A percentile compares a stretch with the other conserved stretches of the same genome.
Conservation (phyloP, 2,329 filamentous ascomycete species). For the Alternaria ventricosa region DNA sequence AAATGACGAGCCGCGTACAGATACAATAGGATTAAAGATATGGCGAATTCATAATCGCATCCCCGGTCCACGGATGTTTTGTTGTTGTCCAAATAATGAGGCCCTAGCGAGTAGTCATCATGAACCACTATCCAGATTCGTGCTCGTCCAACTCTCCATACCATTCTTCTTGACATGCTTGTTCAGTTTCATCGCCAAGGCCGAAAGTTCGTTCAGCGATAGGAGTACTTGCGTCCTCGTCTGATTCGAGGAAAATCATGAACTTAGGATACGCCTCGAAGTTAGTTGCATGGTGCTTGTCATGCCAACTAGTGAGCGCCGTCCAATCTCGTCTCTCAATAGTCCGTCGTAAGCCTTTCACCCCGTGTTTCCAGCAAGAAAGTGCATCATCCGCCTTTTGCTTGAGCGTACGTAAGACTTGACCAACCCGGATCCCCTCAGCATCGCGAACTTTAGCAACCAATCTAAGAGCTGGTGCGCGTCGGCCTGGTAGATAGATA, state of each 20-base stretch:
- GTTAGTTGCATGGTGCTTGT: background rate
- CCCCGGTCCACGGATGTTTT: background rate
- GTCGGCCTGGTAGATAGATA: background rate
- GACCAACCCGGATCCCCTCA: background rate
- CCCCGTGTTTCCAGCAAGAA: background rate
- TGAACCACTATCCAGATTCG: background rate
- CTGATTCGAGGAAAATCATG: background rate
- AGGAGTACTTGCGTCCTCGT: no score
- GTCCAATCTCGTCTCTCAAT: background rate
- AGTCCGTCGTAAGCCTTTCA: background rate
- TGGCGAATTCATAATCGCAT: fast-evolving
- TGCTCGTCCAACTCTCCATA: background rate
- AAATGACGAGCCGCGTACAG: background rate
- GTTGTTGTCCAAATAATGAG: background rate
- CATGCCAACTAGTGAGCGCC: background rate
- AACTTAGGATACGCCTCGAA: background rate
- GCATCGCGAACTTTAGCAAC: background rate
- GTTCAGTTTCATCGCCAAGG: background rate
- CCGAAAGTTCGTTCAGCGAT: background rate
- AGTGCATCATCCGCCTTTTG: background rate
- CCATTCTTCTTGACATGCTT: background rate
- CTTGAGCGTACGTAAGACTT: background rate
- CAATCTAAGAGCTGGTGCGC: background rate
- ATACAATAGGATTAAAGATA: background rate
- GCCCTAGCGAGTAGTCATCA: background rate